Percentiles rank a stretch among this genome's conserved stretches.
phyloP scores from a whole-genome alignment of 192 early-diverging fungal genomes.

The Podila epicladia region DNA sequence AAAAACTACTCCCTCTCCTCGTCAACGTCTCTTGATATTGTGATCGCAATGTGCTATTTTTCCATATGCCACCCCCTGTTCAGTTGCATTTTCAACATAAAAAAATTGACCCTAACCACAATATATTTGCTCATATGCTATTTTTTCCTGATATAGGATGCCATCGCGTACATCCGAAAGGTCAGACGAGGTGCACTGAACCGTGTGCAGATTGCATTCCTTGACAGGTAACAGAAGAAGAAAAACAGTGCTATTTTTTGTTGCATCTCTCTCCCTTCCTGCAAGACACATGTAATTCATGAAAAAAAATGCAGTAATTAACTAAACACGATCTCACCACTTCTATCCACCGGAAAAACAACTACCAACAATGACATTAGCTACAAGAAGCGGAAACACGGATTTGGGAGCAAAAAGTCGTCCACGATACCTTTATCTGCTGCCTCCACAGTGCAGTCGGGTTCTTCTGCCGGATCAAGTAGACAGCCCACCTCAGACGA shows the following conservation, averaged over 20 bases:
- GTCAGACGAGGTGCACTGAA: conserved; percentile 59
- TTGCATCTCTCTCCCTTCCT: not conserved
- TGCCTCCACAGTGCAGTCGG: not conserved
- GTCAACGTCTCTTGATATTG: not conserved
- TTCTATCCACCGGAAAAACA: not conserved
- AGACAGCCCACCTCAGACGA: conserved; percentile 32
- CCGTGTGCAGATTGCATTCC: conserved; percentile 54
- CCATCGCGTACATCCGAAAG: conserved; percentile 54
- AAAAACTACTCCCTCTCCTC: too few relatives aligned
- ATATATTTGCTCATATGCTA: conserved; percentile 3
- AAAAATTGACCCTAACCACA: not conserved
- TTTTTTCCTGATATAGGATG: conserved; percentile 51
- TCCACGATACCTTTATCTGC: not conserved
- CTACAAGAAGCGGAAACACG: conserved; percentile 52
- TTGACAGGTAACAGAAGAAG: conserved; percentile 48
- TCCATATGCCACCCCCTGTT: not conserved
- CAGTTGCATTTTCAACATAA: not conserved
- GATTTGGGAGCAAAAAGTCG: conserved; percentile 39
- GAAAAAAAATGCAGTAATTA: not conserved
- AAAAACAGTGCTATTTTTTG: not conserved
- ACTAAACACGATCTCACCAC: not conserved
- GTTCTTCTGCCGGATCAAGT: conserved; percentile 10
- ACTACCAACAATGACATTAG: not conserved
- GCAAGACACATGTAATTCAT: not conserved
- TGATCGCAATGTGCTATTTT: not conserved